Conservation (phyloP, 2,329 filamentous ascomycete genomes). For the Acephala macrosclerotiorum region DNA sequence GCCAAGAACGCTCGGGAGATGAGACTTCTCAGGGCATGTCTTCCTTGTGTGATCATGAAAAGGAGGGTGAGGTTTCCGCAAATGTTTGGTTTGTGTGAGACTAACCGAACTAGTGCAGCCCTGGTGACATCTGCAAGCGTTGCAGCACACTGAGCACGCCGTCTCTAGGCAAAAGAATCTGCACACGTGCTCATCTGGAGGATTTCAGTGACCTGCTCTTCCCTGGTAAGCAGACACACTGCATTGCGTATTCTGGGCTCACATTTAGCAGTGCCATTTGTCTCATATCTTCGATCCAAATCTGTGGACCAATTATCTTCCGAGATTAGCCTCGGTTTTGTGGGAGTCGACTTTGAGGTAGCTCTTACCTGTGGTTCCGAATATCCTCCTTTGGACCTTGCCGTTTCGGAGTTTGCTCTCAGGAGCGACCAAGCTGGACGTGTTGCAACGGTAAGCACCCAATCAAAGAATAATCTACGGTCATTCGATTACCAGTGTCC, state of each 20-base stretch:
- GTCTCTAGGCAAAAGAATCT: slow-evolving; percentile 10
- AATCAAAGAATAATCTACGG: not conserved
- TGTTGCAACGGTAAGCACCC: slow-evolving; percentile 1
- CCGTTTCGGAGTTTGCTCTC: slow-evolving; percentile 16
- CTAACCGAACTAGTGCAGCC: slow-evolving; percentile 10
- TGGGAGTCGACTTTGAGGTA: slow-evolving; percentile 10
- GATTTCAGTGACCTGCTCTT: slow-evolving; percentile 19
- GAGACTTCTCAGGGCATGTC: slow-evolving; percentile 17
- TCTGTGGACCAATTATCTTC: slow-evolving; percentile 3
- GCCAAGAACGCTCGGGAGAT: slow-evolving; percentile 11
- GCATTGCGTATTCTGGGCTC: not conserved
- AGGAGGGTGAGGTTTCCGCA: not conserved
- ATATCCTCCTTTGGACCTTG: slow-evolving; percentile 7
- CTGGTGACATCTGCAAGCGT: slow-evolving; percentile 14
- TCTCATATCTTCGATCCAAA: not conserved
- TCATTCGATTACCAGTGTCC: slow-evolving; percentile 1
- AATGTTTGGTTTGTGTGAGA: not conserved
- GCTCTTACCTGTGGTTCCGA: slow-evolving; percentile 14
- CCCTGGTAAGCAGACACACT: slow-evolving; percentile 15
- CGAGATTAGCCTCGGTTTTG: slow-evolving; percentile 11
- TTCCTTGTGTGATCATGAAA: slow-evolving; percentile 15
- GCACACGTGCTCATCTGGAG: slow-evolving; percentile 14
- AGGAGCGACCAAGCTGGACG: not conserved
- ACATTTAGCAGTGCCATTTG: slow-evolving; percentile 11
- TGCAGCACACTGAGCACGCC: not conserved